Base-by-base conservation (phyloP, 2,329 filamentous ascomycete species). In the Clonostachys chloroleuca region DNA sequence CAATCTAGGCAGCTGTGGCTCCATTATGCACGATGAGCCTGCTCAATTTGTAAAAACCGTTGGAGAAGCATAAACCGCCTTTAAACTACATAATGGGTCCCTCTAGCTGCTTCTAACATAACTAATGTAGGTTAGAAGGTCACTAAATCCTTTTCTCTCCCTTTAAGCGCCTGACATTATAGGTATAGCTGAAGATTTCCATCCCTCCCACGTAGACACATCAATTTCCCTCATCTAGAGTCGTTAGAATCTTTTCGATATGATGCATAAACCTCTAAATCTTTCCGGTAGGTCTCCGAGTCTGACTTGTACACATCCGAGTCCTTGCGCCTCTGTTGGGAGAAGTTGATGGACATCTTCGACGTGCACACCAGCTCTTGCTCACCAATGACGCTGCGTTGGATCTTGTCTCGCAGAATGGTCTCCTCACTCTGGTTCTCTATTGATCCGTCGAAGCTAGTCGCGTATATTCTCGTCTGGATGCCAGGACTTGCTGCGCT, bases 81-180 rank as follows among this genome's bases (percentile, higher is more conserved):
- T 24, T 24, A 24, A 24, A 24, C 24, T 7, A 24, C 6, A 5
- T 75, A 75, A 1, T 80, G 79, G 52, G 72, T 80, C 10, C 76
- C 77, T 0, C 65, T 80, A 1, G 73, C 77, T 59, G 78, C 77
- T 0, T 51, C 56, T 1, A 67, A 80, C 43, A 71, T 80, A 42
- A 62, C 68, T 10, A 72, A 69, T 12, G 75, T 75, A 0, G 49
- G 56, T 7, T 79, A 77, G 77, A 68, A 62, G 37, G 65, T 79
- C 1, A 70, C 75, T 0, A 51, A 53, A 6, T 65, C 60, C 0
- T 79, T 72, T 59, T 69, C 60, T 17, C 59, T 80, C 5, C 77
- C 77, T 0, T 56, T 58, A 1, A 76, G 69, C 39, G 75, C 76
- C 3, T 70, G 77, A 10, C 77, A 80, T 49, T 76, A 76, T 13